Evolutionary conservation across 352 stramenopile genomes (phyloP), one percentile per base, ranked within the genome.

Genomic region (Elongisporangium anandrum): DNA sequence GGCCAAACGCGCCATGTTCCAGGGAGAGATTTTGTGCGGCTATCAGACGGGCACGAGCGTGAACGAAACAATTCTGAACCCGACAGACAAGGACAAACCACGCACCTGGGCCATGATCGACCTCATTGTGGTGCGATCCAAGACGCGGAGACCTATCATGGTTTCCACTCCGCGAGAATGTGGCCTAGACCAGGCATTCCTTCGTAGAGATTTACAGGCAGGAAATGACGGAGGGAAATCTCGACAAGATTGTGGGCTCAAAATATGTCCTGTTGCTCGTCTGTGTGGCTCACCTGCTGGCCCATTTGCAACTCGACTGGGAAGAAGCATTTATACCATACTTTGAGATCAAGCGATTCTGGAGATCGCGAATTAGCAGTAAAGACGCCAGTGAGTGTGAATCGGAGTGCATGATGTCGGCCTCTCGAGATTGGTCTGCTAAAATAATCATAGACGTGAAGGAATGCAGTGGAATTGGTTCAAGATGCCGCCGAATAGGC

Each of bases 391-490:
- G 57, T 9, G 88, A 92, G 54, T 92, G 84, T 21, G 83, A 95
- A 59, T 97, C 88, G 2, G 85, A 93, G 21, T 87, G 75, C 79
- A 93, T 90, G 48, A 91, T 92, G 54, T 94, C 87, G 0, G 69
- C 73, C 50, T 94, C 85, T 34, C 75, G 69, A 1, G 74, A 76
- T 38, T 90, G 73, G 38, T 95, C 81, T 0, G 87, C 77, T 20
- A 97, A 56, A 39, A 96, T 94, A 69, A 96, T 86, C 23, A 91
- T 80, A 1, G 81, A 92, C 26, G 87, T 90, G 63, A 95, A 96
- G 13, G 72, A 61, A 16, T 75, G 63, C 41, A 95, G 73, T 0
- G 77, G 77, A 3, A 95, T 63, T 10, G 48, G 63, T 29, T 86
- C 67, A 0, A 96, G 65, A 29, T 95, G 82, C 13, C 87, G 73